phyloP scores from a whole-genome alignment of 1,139 yeast genomes.

The Debaryomyces fabryi region DNA sequence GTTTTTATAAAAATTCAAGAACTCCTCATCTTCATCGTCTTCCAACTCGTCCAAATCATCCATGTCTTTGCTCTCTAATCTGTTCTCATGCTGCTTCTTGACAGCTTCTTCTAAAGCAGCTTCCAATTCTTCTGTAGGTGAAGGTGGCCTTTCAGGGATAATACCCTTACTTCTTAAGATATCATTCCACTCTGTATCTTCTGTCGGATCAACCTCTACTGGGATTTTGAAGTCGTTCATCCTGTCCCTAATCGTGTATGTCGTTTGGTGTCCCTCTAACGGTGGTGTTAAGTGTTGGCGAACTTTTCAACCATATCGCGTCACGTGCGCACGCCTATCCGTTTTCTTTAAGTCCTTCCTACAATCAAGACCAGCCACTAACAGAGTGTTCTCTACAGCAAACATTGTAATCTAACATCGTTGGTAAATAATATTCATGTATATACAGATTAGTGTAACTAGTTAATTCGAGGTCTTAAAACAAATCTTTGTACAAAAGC shows the following conservation, averaged over 20 bases:
- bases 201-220: conserved; percentile 91
- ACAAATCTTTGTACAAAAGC: background rate
- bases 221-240: conserved; percentile 53
- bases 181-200: conserved; percentile 99
- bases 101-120: conserved; percentile 86
- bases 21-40: conserved; percentile 77
- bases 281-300: background rate
- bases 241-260: background rate
- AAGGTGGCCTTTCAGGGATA: conserved; percentile 89
- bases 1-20: conserved; percentile 70
- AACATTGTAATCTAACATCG: conserved; percentile 1
- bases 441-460: conserved; percentile 7
- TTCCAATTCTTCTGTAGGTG: conserved; percentile 84
- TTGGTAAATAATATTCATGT: conserved; percentile 5
- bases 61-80: conserved; percentile 72
- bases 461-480: background rate
- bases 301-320: background rate
- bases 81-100: conserved; percentile 68
- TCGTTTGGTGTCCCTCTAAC: background rate
- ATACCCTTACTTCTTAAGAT: conserved; percentile 86
- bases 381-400: background rate
- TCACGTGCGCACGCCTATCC: background rate
- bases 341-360: background rate
- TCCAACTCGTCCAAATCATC: conserved; percentile 83
- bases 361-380: background rate